A percentile compares a stretch with the other conserved stretches of the same genome.
Conservation (phyloP, 1,284 basidiomycete species). For the Papiliotrema nemorosa region DNA sequence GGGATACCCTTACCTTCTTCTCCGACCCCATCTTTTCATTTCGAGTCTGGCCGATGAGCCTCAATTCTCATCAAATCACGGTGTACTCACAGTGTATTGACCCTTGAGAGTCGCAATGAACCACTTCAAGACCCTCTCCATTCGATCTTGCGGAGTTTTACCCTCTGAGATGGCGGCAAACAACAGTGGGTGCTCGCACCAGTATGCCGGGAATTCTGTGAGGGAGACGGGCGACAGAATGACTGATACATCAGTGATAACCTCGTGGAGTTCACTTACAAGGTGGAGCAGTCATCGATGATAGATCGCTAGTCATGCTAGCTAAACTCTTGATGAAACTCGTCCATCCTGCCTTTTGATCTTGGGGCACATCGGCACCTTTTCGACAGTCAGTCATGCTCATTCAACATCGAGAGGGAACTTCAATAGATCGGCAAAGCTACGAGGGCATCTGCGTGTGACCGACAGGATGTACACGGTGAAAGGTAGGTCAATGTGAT, state of each 20-base stretch:
- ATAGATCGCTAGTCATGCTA: constrained; percentile 86
- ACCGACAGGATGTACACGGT: neutral
- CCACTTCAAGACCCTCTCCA: constrained; percentile 77
- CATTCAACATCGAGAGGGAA: neutral
- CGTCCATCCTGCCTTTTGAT: constrained; percentile 50
- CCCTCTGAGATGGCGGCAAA: constrained; percentile 80
- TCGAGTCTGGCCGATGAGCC: constrained; percentile 54
- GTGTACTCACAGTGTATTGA: constrained; percentile 72
- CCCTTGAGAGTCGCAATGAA: constrained; percentile 92
- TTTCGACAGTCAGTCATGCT: neutral
- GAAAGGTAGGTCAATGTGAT: neutral
- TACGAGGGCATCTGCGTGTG: neutral
- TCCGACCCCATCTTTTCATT: constrained; percentile 93
- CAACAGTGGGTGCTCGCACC: constrained; percentile 82
- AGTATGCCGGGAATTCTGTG: constrained; percentile 84
- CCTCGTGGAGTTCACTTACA: constrained; percentile 26
- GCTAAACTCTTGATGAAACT: constrained; percentile 60
- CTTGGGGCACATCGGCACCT: constrained; percentile 48
- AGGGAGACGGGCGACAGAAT: constrained; percentile 73
- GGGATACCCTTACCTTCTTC: constrained; percentile 63
- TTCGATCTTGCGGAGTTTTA: constrained; percentile 65
- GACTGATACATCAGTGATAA: constrained; percentile 45
- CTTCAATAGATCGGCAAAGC: neutral
- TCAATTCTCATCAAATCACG: neutral
- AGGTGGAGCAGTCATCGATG: constrained; percentile 84